A percentile compares a stretch with the other conserved stretches of the same genome.
Evolutionary conservation across 1,139 yeast genomes (phyloP).

Genomic region (Debaryomyces robertsiae): DNA sequence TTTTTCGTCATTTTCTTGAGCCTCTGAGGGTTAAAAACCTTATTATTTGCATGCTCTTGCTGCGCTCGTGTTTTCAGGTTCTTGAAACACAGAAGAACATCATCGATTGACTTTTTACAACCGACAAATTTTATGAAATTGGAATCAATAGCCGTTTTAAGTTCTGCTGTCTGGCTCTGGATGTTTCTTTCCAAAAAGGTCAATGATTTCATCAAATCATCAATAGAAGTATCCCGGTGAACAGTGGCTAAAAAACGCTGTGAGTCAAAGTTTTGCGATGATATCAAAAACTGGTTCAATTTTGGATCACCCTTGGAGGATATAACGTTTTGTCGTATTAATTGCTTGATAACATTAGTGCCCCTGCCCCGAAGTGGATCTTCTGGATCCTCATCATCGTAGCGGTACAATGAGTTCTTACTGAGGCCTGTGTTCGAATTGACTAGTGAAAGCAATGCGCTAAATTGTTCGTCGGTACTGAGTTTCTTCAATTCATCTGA

Average conservation of each 20-base stretch:
- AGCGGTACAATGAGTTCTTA: constrained; percentile 13
- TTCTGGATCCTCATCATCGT: constrained; percentile 26
- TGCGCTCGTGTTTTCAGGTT: constrained; percentile 40
- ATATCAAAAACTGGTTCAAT: constrained; percentile 60
- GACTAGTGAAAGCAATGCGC: constrained; percentile 29
- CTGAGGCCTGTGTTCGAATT: constrained; percentile 14
- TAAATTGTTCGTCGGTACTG: constrained; percentile 33
- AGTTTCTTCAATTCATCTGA: constrained; percentile 27
- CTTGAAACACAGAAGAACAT: constrained; percentile 37
- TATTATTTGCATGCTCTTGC: constrained; percentile 37
- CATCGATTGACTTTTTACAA: constrained; percentile 62
- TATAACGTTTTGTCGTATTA: constrained; percentile 41
- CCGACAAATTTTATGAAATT: constrained; percentile 77
- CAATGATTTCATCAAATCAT: constrained; percentile 59
- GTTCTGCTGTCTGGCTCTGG: constrained; percentile 62
- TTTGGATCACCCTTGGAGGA: constrained; percentile 44
- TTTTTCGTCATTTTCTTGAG: constrained; percentile 24
- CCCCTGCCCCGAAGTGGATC: constrained; percentile 62
- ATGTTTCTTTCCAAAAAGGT: constrained; percentile 62
- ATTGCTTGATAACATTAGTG: constrained; percentile 44
- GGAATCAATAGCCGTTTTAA: constrained; percentile 66
- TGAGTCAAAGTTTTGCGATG: constrained; percentile 74
- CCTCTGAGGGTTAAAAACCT: constrained; percentile 43
- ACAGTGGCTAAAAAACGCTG: constrained; percentile 67
- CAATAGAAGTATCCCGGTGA: constrained; percentile 70